Evolutionary conservation across 192 early-diverging fungal species (phyloP), one percentile per base, ranked within the genome.

Genomic region (Cladochytrium replicatum): DNA sequence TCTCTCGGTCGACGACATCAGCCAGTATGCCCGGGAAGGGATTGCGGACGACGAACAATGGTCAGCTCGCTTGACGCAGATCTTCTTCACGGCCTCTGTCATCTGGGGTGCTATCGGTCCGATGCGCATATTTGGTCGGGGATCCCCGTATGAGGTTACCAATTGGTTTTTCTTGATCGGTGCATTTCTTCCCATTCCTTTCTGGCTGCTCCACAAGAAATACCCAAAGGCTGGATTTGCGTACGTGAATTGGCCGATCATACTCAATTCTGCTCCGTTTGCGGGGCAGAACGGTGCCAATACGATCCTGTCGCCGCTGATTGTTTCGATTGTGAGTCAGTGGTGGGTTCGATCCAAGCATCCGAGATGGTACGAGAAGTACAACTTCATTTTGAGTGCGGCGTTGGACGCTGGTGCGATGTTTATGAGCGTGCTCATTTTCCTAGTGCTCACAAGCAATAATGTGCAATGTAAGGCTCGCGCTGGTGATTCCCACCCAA

Each of bases 91-190:
- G 38, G 80, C 74, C 27, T 81, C 70, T 13, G 61, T 76, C 32
- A 80, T 89, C 39, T 89, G 84, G 84, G 86, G 86, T n/a, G 69
- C 77, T 7, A 83, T 89, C 48, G 81, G 80, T 25, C 81, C 86
- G 8, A 50, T 42, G 13, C 64, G 74, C 15, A 75, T 85, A 66
- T 85, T 85, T 50, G 68, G 68, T 23, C 27, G 53, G 24, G 58
- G 51, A 9, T 60, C 68, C n/a, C 30, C 54, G 1, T 70, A 70
- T 52, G 19, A 37, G 19, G 23, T 30, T 9, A 21, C 67, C 34
- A 40, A 63, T 2, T 65, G 51, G 55, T 46, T 52, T 27, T 58
- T 66, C 32, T 47, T 52, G 8, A 29, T 59, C 43, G 71, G 71
- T 13, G 13, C 55, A 2, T 29, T 67, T 2, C 40, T 52, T 2